Conservation (phyloP, 164 flowering plant species). For the Macadamia integrifolia region DNA sequence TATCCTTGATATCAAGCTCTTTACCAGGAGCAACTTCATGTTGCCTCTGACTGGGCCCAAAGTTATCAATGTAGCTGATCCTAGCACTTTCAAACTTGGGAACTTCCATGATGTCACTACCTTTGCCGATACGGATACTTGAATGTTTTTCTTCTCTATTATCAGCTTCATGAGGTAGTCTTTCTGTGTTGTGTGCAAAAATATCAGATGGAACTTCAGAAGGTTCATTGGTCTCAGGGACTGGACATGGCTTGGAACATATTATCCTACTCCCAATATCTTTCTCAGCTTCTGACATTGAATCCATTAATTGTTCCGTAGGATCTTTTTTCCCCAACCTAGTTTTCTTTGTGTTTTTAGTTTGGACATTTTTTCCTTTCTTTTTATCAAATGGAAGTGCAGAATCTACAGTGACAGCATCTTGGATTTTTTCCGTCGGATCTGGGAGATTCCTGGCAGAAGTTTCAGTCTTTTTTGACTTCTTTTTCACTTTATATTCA, state of each 20-base stretch:
- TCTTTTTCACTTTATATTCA: constrained; percentile 23
- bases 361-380: constrained; percentile 13
- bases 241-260: constrained; percentile 1
- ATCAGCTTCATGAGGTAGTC: constrained; percentile 6
- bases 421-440: constrained; percentile 10
- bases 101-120: constrained; percentile 6
- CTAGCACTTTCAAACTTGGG: constrained; percentile 16
- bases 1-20: constrained; percentile 11
- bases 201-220: constrained; percentile 5
- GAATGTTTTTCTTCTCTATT: neutral
- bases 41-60: constrained; percentile 21
- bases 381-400: constrained; percentile 11
- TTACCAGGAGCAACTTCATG: constrained; percentile 17
- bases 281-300: constrained; percentile 12
- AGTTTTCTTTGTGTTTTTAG: constrained; percentile 17
- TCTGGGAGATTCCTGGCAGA: constrained; percentile 18
- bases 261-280: constrained; percentile 7
- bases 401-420: constrained; percentile 9
- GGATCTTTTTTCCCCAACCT: constrained; percentile 15
- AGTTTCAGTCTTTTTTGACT: constrained; percentile 23
- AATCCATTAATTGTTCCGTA: constrained; percentile 7
- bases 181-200: constrained; percentile 7
- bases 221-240: neutral
- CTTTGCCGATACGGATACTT: constrained; percentile 11
- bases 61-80: constrained; percentile 26